A percentile compares a stretch with the other conserved stretches of the same genome.
Evolutionary conservation across 176 grass and related monocot genomes (phyloP).

Genomic region (Triticum dicoccoides): DNA sequence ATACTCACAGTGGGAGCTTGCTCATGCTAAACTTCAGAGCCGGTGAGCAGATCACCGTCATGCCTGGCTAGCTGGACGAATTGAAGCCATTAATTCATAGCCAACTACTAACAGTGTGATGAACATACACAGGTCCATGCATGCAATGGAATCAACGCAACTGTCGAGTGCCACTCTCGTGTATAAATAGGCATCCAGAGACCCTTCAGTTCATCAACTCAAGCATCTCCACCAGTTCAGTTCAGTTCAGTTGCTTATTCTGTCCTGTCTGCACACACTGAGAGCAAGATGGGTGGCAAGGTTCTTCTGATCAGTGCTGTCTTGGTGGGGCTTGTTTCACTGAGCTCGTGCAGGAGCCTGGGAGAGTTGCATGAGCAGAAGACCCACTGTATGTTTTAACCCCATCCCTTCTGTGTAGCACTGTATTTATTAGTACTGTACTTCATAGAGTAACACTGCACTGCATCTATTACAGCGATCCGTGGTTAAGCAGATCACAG

Average conservation of each 20-base stretch:
- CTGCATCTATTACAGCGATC: neutral
- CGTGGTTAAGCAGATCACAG: neutral
- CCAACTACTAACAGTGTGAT: constrained; percentile 37
- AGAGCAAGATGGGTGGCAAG: constrained; percentile 47
- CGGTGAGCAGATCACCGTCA: neutral
- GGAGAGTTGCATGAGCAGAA: constrained; percentile 54
- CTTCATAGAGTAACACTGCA: neutral
- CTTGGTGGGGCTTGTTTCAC: constrained; percentile 50
- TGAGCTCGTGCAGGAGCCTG: constrained; percentile 54
- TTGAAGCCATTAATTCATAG: constrained; percentile 32
- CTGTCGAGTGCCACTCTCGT: neutral
- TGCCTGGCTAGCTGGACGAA: constrained; percentile 31
- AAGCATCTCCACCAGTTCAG: constrained; percentile 23
- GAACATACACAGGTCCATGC: constrained; percentile 16
- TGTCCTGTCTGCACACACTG: neutral
- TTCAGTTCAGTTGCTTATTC: constrained; percentile 18
- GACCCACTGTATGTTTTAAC: constrained; percentile 33
- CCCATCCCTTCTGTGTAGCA: neutral
- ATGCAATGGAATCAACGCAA: neutral
- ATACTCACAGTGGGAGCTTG: constrained; percentile 23
- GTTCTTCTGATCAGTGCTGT: constrained; percentile 54
- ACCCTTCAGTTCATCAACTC: constrained; percentile 33
- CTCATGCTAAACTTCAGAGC: neutral
- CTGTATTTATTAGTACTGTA: neutral
- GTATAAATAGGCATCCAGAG: constrained; percentile 29